Evolutionary conservation across 2,329 filamentous ascomycete genomes (phyloP).

Genomic region (Verticillium tricorpus): DNA sequence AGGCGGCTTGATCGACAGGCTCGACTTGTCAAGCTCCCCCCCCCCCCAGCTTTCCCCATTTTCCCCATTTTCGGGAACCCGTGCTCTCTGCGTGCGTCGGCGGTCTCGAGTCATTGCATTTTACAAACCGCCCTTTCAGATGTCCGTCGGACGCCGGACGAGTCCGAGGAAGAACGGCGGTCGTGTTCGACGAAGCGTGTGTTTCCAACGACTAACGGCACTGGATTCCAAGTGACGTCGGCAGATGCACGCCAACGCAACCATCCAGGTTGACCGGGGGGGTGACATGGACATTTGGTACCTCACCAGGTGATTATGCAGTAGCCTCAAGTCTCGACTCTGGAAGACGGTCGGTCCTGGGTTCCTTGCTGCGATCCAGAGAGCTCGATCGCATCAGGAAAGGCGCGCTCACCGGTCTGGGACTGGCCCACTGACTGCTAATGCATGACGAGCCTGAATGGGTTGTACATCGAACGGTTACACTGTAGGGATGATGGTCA

Average conservation of each 20-base stretch:
- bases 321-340: background rate
- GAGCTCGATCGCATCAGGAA: background rate
- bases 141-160: background rate
- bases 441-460: background rate
- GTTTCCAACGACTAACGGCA: background rate
- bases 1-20: background rate
- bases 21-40: background rate
- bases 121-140: background rate
- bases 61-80: background rate
- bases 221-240: background rate
- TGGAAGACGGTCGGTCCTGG: background rate
- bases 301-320: background rate
- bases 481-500: background rate
- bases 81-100: background rate
- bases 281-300: background rate
- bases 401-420: background rate
- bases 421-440: background rate
- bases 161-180: background rate
- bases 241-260: background rate
- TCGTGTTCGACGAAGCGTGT: background rate
- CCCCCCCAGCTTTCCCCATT: background rate
- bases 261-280: background rate
- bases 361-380: background rate
- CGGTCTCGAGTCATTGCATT: background rate
- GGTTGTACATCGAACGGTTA: background rate